Evolutionary conservation across 108 stramenopile genomes (phyloP).

Genomic region (Nitzschia inconspicua): DNA sequence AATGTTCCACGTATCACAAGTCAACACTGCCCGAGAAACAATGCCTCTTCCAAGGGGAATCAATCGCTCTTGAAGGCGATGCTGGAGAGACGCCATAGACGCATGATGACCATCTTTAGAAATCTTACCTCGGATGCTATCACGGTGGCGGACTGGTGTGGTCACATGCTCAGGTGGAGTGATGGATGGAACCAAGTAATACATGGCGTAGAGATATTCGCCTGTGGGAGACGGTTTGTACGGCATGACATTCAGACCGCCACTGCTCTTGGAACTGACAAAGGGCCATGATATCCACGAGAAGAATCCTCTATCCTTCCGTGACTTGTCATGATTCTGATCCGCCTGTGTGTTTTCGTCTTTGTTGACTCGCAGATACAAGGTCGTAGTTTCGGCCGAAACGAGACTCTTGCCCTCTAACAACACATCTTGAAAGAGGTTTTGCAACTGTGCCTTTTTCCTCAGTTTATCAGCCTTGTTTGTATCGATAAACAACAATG

Average conservation of each 20-base stretch:
- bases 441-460: constrained; percentile 42
- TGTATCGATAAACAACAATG: constrained; percentile 74
- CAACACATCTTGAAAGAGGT: constrained; percentile 52
- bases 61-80: not conserved
- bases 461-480: constrained; percentile 37
- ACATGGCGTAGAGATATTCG: constrained; percentile 54
- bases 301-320: not conserved
- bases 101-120: too few relatives aligned
- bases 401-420: constrained; percentile 58
- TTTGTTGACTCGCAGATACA: constrained; percentile 47
- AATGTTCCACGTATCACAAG: constrained; percentile 55
- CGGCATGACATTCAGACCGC: not conserved
- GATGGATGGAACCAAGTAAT: constrained; percentile 15
- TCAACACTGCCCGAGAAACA: constrained; percentile 42
- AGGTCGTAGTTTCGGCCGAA: constrained; percentile 47
- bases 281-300: too few relatives aligned
- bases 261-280: too few relatives aligned
- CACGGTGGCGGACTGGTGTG: too few relatives aligned
- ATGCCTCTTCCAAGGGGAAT: constrained; percentile 53
- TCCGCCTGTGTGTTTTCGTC: not conserved
- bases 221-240: constrained; percentile 28
- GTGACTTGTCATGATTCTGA: not conserved
- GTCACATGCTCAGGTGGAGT: not conserved
- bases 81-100: too few relatives aligned
- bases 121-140: too few relatives aligned